Base-by-base conservation (phyloP, 2,329 filamentous ascomycete genomes). In the Fusarium vanettenii region DNA sequence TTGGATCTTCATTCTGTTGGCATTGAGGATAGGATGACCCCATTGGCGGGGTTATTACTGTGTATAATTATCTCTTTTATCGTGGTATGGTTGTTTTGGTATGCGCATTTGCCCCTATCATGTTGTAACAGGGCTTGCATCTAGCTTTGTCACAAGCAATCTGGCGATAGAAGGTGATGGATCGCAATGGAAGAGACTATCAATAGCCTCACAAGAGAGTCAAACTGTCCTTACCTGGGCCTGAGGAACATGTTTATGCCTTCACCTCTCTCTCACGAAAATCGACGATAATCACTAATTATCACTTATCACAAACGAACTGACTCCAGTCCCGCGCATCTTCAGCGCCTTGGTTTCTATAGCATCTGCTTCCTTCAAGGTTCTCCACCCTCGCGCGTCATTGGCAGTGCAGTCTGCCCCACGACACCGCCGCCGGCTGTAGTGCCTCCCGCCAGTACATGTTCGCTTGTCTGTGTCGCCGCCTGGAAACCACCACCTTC, bases 161-260 rank as follows among this genome's bases (percentile, higher is more conserved):
- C 67, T 79, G 70, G 73, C 70, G 55, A 74, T 41, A 78, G 78
- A 79, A 79, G 62, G 60, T 52, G 62, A 57, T 79, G 71, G 77
- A 79, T 29, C 18, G 10, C 20, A n/a, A 29, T 75, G 60, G 73
- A 76, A 9, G 43, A 66, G 31, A 16, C 48, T 29, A 20, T 52
- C 25, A 22, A 55, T 14, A 8, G 10, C 14, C 27, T 55, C 18
- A 55, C 20, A 20, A 16, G 55, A 20, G 13, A 20, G 9, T 11
- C 41, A n/a, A 18, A 35, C 31, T n/a, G n/a, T 14, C 22, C 10
- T 37, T 39, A 16, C 33, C 14, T 29, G 6, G 18, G 7, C 14
- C 7, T 14, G 14, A 20, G 35, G 33, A 20, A n/a, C 35, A 27
- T 9, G 43, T n/a, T 13, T 33, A 11, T 60, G 11, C n/a, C 11